Conservation (phyloP, 768 basidiomycete genomes). For the Pholiota microspora region DNA sequence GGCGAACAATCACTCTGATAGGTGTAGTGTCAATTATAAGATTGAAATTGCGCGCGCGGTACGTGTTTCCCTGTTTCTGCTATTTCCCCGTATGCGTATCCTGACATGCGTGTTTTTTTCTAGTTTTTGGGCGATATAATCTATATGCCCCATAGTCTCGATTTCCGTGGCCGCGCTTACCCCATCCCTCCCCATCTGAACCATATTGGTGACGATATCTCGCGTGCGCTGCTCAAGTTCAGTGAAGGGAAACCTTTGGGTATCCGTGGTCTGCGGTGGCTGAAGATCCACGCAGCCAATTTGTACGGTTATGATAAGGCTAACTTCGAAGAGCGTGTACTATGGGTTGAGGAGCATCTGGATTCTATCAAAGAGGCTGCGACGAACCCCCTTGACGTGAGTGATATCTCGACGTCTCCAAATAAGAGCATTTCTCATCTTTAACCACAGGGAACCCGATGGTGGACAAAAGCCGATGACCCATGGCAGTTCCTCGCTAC, state of each 20-base stretch:
- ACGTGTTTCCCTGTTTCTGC: conserved; percentile 29
- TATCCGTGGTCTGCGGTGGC: conserved; percentile 83
- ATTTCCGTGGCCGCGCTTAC: conserved; percentile 97
- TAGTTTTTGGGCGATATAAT: conserved; percentile 87
- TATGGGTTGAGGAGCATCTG: conserved; percentile 69
- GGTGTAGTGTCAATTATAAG: conserved; percentile 94
- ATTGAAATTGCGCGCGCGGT: conserved; percentile 94
- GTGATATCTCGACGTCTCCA: conserved; percentile 18
- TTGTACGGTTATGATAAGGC: conserved; percentile 94
- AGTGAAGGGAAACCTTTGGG: conserved; percentile 79
- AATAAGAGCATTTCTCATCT: not conserved
- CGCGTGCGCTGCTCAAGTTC: conserved; percentile 83
- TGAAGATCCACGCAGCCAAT: conserved; percentile 94
- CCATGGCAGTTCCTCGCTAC: conserved; percentile 97
- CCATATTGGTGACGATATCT: conserved; percentile 94
- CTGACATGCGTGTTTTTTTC: conserved; percentile 3
- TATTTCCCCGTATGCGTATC: not conserved
- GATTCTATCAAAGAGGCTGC: conserved; percentile 84
- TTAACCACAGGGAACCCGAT: conserved; percentile 56
- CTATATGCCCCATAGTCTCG: conserved; percentile 94
- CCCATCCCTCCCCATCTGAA: conserved; percentile 94
- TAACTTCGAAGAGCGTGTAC: conserved; percentile 88
- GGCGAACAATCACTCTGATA: conserved; percentile 84
- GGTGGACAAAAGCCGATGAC: conserved; percentile 93
- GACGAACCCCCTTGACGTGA: conserved; percentile 70